Conservation (phyloP, 78 protist species). For the Dictyostelium intermedium region DNA sequence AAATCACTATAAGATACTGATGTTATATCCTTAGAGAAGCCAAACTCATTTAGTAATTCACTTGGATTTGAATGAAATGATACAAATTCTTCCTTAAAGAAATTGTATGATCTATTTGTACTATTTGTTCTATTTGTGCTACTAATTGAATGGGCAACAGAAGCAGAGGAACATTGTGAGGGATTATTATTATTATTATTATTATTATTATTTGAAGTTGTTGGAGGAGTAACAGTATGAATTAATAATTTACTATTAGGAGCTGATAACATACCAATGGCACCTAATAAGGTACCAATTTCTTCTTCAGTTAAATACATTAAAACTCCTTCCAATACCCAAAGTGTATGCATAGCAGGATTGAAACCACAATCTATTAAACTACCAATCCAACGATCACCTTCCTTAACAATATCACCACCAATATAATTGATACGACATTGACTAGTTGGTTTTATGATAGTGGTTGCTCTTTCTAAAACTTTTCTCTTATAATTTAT, state of each 20-base stretch:
- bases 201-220: not conserved
- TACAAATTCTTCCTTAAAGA: slow-evolving; percentile 1
- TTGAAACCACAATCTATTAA: slow-evolving; percentile 14
- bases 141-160: not conserved
- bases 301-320: slow-evolving; percentile 39
- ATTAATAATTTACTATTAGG: slow-evolving; percentile 1
- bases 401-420: not conserved
- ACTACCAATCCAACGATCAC: slow-evolving; percentile 18
- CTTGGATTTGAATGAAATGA: slow-evolving; percentile 5
- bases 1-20: slow-evolving; percentile 10
- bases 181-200: not conserved
- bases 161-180: not conserved
- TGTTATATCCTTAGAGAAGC: slow-evolving; percentile 6
- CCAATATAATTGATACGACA: not conserved
- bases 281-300: not conserved
- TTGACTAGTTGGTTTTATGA: not conserved
- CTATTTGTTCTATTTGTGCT: not conserved
- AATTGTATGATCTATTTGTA: not conserved
- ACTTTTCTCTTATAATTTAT: not conserved
- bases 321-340: slow-evolving; percentile 56
- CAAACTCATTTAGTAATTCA: not conserved
- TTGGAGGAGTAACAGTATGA: slow-evolving; percentile 9
- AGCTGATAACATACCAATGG: not conserved
- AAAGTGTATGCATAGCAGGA: not conserved
- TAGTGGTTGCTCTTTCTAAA: not conserved